Evolutionary conservation across 768 basidiomycete genomes (phyloP).

Genomic region (Lentinula guzmanii): DNA sequence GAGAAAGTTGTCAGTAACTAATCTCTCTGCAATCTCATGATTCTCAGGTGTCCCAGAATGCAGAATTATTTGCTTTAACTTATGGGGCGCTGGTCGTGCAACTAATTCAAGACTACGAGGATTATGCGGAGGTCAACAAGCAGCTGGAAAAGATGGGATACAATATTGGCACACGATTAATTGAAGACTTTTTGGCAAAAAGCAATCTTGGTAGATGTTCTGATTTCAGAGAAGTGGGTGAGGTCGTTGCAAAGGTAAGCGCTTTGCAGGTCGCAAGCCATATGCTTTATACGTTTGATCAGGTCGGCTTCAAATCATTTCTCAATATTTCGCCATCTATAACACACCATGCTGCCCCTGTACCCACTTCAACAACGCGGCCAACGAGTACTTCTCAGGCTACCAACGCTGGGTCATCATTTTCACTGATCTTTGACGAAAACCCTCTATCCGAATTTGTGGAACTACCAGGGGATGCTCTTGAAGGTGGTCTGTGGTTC

Average conservation of each 20-base stretch:
- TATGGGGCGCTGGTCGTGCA: conserved; percentile 98
- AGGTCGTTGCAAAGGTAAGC: conserved; percentile 88
- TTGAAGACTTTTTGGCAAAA: conserved; percentile 95
- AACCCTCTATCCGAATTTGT: conserved; percentile 97
- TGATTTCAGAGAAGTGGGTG: conserved; percentile 92
- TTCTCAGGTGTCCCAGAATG: conserved; percentile 58
- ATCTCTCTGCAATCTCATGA: conserved; percentile 1
- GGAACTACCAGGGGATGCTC: conserved; percentile 88
- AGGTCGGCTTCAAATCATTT: conserved; percentile 99
- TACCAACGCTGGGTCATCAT: conserved; percentile 46
- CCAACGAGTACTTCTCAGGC: conserved; percentile 38
- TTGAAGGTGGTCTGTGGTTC: conserved; percentile 94
- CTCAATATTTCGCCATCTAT: conserved; percentile 86
- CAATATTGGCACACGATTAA: conserved; percentile 92
- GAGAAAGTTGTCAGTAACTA: conserved; percentile 81
- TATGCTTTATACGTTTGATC: background rate
- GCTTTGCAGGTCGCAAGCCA: background rate
- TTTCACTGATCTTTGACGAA: conserved; percentile 86
- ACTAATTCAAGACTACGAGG: conserved; percentile 98
- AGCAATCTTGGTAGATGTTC: conserved; percentile 76
- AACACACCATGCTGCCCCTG: conserved; percentile 56
- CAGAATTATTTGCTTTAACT: conserved; percentile 93
- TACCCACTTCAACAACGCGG: conserved; percentile 42
- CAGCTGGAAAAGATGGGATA: conserved; percentile 99
- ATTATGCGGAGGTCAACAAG: conserved; percentile 91